Evolutionary conservation across 495 filamentous ascomycete genomes (phyloP).

Genomic region (Pyrenopolyporus hunteri): DNA sequence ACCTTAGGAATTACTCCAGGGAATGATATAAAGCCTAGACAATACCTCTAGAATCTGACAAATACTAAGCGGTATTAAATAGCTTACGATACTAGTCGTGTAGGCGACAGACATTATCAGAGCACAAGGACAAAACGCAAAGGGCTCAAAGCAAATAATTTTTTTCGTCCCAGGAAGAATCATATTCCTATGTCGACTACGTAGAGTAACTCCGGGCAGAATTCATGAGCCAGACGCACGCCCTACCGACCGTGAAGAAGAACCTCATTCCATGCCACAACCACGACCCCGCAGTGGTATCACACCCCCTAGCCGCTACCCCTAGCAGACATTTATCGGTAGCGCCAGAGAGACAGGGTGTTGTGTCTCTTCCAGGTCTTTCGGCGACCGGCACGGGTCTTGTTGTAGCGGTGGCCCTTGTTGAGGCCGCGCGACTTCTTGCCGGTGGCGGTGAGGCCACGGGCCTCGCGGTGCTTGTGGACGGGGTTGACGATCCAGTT

Average conservation of each 20-base stretch:
- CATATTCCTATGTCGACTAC: conserved; percentile 44
- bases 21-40: no score
- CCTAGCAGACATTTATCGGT: conserved; percentile 58
- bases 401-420: conserved; percentile 98
- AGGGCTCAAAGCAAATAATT: conserved; percentile 22
- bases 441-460: conserved; percentile 95
- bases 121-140: not conserved
- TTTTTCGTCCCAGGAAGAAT: conserved; percentile 38
- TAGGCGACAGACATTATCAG: not conserved
- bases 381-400: conserved; percentile 90
- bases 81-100: no score
- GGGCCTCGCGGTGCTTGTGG: conserved; percentile 99
- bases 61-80: no score
- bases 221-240: conserved; percentile 45
- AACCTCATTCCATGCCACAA: conserved; percentile 36
- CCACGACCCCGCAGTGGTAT: conserved; percentile 27
- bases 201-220: conserved; percentile 44
- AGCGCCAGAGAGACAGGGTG: conserved; percentile 94
- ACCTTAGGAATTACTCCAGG: no score
- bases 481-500: conserved; percentile 99
- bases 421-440: conserved; percentile 99
- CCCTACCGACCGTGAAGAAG: conserved; percentile 41
- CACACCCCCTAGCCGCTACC: conserved; percentile 23
- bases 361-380: conserved; percentile 99
- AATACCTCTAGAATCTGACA: no score